Conservation (phyloP, 179 eudicot genomes). For the Silene vulgaris region DNA sequence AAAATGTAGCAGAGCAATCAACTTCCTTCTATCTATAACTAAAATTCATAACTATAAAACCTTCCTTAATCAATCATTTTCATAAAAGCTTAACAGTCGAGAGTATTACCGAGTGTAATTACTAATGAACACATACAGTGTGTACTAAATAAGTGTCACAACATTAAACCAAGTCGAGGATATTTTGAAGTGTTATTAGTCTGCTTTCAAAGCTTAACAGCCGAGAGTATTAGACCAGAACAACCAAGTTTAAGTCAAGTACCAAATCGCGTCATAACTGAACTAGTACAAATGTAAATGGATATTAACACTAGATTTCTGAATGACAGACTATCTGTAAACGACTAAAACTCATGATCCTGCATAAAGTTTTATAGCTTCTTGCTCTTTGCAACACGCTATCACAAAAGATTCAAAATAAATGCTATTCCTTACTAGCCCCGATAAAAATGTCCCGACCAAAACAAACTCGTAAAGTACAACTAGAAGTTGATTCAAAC, state of each 20-base stretch:
- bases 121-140: background rate
- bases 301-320: too few species aligned
- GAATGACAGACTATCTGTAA: too few species aligned
- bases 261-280: too few species aligned
- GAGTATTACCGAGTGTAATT: background rate
- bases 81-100: background rate
- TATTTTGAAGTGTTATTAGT: background rate
- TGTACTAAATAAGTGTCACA: background rate
- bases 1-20: background rate
- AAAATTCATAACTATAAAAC: too few species aligned
- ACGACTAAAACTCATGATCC: background rate
- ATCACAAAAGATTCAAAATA: background rate
- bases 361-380: too few species aligned
- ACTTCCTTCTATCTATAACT: background rate
- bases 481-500: too few species aligned
- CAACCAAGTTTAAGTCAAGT: background rate
- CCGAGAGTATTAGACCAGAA: background rate
- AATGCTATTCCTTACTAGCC: background rate
- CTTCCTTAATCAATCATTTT: background rate
- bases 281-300: background rate
- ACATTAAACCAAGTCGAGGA: background rate
- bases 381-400: background rate
- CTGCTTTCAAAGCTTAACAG: background rate
- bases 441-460: background rate
- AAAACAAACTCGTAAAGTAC: background rate